These are phyloP conservation scores for Cucurbita argyrosperma DNA, from an alignment of 306 rosid genomes.

Conservation along the genomic window DNA sequence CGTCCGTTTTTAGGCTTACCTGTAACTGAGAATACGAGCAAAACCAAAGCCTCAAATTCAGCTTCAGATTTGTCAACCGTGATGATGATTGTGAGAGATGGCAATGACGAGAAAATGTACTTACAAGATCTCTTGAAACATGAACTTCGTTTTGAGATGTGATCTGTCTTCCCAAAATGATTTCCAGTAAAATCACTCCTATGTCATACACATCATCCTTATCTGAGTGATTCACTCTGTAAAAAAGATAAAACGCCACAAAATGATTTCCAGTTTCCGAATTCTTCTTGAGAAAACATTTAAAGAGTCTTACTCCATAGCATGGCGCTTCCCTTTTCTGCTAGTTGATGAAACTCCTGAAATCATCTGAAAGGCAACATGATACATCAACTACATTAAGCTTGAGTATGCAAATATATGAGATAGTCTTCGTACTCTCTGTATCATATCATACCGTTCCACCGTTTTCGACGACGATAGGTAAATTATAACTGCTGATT, in stretches of 20 bases:
- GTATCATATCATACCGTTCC: slow-evolving; percentile 39
- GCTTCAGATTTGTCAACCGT: too few species aligned
- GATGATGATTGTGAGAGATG: background rate
- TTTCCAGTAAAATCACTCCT: slow-evolving; percentile 74
- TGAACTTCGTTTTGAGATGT: slow-evolving; percentile 78
- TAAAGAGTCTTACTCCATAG: slow-evolving; percentile 23
- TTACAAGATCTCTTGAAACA: slow-evolving; percentile 70
- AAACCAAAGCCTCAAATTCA: background rate
- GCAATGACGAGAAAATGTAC: slow-evolving; percentile 14
- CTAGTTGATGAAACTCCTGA: slow-evolving; percentile 27
- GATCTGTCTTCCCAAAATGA: slow-evolving; percentile 73
- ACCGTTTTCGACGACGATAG: slow-evolving; percentile 38
- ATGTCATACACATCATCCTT: slow-evolving; percentile 79
- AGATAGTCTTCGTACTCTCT: background rate
- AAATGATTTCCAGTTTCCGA: background rate
- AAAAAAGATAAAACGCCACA: background rate
- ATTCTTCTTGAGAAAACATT: too few species aligned
- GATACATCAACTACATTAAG: slow-evolving; percentile 2
- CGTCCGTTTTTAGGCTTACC: slow-evolving; percentile 63
- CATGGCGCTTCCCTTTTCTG: slow-evolving; percentile 43
- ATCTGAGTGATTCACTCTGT: slow-evolving; percentile 45
- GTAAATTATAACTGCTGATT: slow-evolving; percentile 61
- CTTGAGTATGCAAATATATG: background rate
- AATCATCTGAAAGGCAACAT: slow-evolving; percentile 29
- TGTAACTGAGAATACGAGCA: slow-evolving; percentile 35